A percentile compares a stretch with the other conserved stretches of the same genome.
Conservation (phyloP, 2,329 filamentous ascomycete genomes). For the Colletotrichum kahawae region DNA sequence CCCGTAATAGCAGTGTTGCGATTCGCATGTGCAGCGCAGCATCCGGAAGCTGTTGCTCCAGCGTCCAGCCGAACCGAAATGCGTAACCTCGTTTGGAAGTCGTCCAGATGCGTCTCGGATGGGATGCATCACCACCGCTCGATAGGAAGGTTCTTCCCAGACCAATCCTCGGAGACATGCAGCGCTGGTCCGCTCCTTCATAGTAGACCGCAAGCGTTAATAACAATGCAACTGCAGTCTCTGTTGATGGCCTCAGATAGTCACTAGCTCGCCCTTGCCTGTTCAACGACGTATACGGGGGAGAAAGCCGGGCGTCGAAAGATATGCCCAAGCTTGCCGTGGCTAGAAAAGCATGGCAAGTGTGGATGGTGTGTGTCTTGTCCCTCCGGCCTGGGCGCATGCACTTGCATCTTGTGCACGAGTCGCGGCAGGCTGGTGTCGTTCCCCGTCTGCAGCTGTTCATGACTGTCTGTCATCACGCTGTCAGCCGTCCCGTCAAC, state of each 20-base stretch:
- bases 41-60: constrained; percentile 1
- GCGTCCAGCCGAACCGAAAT: background rate
- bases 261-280: background rate
- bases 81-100: background rate
- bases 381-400: background rate
- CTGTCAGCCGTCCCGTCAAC: background rate
- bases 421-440: background rate
- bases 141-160: background rate
- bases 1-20: background rate
- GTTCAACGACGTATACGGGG: background rate
- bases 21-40: background rate
- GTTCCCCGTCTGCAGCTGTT: background rate
- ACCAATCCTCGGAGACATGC: background rate
- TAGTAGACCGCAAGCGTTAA: background rate
- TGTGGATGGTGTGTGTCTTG: background rate
- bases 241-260: background rate
- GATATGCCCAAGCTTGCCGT: background rate
- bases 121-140: background rate
- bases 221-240: background rate
- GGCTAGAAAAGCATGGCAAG: background rate
- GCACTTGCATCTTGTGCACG: constrained; percentile 10
- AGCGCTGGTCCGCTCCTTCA: background rate
- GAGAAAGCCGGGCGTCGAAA: background rate
- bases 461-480: background rate
- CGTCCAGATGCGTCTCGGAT: background rate